Evolutionary conservation across 257 asterid genomes (phyloP).

Genomic region (Penstemon eatonii): DNA sequence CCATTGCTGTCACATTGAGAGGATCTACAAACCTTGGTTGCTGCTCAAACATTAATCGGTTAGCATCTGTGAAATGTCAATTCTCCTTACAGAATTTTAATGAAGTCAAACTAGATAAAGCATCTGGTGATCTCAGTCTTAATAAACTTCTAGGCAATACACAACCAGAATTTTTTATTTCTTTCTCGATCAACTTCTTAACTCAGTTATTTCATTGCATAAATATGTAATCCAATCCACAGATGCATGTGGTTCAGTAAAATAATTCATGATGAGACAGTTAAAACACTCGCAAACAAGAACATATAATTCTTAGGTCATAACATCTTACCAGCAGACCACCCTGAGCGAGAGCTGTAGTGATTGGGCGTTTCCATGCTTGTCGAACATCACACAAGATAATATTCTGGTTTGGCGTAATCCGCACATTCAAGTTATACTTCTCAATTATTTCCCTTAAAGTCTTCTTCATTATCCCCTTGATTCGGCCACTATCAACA

Average conservation of each 20-base stretch:
- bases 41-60: conserved; percentile 43
- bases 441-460: conserved; percentile 83
- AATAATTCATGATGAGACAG: not conserved
- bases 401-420: conserved; percentile 92
- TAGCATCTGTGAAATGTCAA: not conserved
- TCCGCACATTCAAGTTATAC: conserved; percentile 82
- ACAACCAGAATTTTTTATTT: conserved; percentile 1
- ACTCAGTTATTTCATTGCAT: not conserved
- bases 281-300: not conserved
- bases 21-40: conserved; percentile 96
- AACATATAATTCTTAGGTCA: conserved; percentile 16
- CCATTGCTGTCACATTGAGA: conserved; percentile 91
- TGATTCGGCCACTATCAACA: conserved; percentile 87
- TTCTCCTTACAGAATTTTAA: too few relatives aligned
- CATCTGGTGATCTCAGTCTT: not conserved
- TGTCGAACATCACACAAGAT: conserved; percentile 71
- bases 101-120: too few relatives aligned
- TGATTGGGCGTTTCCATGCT: conserved; percentile 85
- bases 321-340: conserved; percentile 74
- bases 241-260: not conserved
- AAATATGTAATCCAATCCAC: not conserved
- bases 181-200: not conserved
- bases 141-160: not conserved
- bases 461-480: conserved; percentile 76
- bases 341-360: conserved; percentile 90